Evolutionary conservation across 768 basidiomycete genomes (phyloP), one percentile per base, ranked within the genome.

Genomic region (Dioszegia aurantiaca): DNA sequence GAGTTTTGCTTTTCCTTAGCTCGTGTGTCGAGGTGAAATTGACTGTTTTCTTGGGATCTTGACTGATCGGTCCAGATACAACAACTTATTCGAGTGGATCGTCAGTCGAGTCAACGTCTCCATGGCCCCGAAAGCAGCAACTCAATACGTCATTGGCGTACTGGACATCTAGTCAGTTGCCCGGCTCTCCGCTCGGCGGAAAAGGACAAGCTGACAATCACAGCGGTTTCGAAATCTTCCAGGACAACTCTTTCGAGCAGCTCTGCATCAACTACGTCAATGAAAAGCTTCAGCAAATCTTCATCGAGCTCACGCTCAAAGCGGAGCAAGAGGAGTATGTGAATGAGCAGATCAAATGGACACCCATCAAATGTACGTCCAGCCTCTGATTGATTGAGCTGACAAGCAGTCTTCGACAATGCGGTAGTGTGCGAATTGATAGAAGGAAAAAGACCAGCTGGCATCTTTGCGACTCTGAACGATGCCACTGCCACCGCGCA

Each of bases 241-340:
- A 76, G 57, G 70, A 76, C 52, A 76, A 76, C 67, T 72, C 70
- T 42, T 76, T 76, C 53, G 75, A 76, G 55, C 92, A 99, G 77
- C 85, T 99, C 19, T 99, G 95, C 80, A 99, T 99, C 82, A 99
- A 99, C 81, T 99, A 99, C 70, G 95, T 98, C 80, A 99, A 99
- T 82, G 95, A 99, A 79, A 99, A 99, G 79, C 83, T 99, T 24
- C 94, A 99, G 69, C 94, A 94, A 74, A 99, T 98, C 71, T 99
- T 99, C 80, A 99, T 99, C 70, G 93, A 99, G 77, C 82, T 99
- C 48, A 99, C 95, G 0, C 81, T 99, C 73, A 99, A 99, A 81
- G 92, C 94, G 17, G 95, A 99, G 74, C 95, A 99, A 77, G 95
- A 99, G 75, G 95, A 99, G 78, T 99, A 99, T 71, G 91, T 97